phyloP scores from a whole-genome alignment of 139 green algal species.

The Eudorina sp. region DNA sequence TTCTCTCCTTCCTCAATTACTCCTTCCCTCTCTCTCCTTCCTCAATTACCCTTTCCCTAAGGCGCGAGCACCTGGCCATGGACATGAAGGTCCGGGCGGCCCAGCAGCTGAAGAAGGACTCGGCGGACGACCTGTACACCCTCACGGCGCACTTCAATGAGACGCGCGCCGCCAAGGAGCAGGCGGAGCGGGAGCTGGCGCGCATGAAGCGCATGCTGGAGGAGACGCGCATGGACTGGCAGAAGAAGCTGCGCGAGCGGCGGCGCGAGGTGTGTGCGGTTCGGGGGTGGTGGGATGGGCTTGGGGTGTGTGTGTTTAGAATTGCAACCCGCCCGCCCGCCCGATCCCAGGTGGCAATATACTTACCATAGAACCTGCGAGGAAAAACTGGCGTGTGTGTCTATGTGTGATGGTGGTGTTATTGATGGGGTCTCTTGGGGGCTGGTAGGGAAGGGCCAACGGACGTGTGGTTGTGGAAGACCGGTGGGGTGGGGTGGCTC shows the following conservation, averaged over 20 bases:
- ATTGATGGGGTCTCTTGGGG: too few relatives aligned
- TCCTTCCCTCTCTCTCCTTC: neutral
- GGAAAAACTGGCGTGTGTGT: too few relatives aligned
- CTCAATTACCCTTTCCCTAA: conserved; percentile 26
- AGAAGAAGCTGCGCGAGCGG: conserved; percentile 78
- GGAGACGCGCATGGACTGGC: conserved; percentile 76
- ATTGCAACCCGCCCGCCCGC: too few relatives aligned
- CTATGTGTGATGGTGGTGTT: too few relatives aligned
- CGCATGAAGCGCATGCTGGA: conserved; percentile 74
- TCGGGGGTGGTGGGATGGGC: too few relatives aligned
- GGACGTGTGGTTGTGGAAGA: too few relatives aligned
- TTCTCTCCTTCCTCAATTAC: too few relatives aligned
- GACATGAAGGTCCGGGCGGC: conserved; percentile 75
- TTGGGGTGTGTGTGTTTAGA: too few relatives aligned
- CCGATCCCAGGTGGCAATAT: too few relatives aligned
- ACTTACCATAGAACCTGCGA: too few relatives aligned
- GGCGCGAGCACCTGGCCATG: conserved; percentile 81
- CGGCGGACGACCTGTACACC: conserved; percentile 74
- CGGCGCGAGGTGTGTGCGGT: conserved; percentile 86
- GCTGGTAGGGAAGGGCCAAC: too few relatives aligned
- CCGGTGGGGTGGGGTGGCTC: too few relatives aligned
- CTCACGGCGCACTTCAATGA: conserved; percentile 81
- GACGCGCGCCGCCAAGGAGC: conserved; percentile 78
- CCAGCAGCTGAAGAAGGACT: conserved; percentile 77
- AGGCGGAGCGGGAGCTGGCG: conserved; percentile 82